A percentile compares a stretch with the other conserved stretches of the same genome.
Conservation (phyloP, 208 protist genomes). For the Leishmania tropica region DNA sequence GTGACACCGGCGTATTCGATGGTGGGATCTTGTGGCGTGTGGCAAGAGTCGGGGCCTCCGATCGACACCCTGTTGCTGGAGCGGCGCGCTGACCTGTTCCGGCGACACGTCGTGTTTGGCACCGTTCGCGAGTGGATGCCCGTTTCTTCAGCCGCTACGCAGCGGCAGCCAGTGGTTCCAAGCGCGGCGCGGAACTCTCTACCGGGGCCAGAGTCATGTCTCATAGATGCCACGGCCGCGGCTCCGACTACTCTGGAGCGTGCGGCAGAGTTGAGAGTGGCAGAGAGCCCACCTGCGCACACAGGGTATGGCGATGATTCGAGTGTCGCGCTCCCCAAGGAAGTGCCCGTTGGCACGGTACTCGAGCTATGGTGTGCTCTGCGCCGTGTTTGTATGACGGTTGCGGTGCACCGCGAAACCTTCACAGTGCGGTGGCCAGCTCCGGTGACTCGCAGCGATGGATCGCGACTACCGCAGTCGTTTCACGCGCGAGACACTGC, state of each 20-base stretch:
- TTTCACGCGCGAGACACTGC: not conserved
- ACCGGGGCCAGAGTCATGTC: not conserved
- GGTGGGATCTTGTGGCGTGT: slow-evolving; percentile 8
- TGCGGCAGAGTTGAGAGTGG: not conserved
- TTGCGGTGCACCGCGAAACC: slow-evolving; percentile 55
- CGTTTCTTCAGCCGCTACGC: not conserved
- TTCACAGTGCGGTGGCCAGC: slow-evolving; percentile 89
- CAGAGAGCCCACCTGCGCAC: not conserved
- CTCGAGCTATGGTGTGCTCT: slow-evolving; percentile 77
- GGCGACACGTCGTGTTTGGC: slow-evolving; percentile 36
- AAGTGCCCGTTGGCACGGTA: slow-evolving; percentile 30
- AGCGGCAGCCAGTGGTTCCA: not conserved
- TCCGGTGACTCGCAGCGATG: slow-evolving; percentile 44
- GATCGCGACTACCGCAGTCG: slow-evolving; percentile 28
- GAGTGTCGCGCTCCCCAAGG: not conserved
- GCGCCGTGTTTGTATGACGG: slow-evolving; percentile 66
- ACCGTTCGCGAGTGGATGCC: slow-evolving; percentile 19
- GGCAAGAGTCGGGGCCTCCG: slow-evolving; percentile 21
- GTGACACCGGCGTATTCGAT: not conserved
- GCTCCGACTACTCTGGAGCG: not conserved
- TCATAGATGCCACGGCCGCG: not conserved
- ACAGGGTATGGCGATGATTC: not conserved
- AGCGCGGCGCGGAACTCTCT: not conserved
- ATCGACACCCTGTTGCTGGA: slow-evolving; percentile 59
- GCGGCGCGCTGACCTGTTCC: slow-evolving; percentile 38